Evolutionary conservation across 2,329 filamentous ascomycete genomes (phyloP), one percentile per base, ranked within the genome.

Genomic region (Thelonectria blattea): DNA sequence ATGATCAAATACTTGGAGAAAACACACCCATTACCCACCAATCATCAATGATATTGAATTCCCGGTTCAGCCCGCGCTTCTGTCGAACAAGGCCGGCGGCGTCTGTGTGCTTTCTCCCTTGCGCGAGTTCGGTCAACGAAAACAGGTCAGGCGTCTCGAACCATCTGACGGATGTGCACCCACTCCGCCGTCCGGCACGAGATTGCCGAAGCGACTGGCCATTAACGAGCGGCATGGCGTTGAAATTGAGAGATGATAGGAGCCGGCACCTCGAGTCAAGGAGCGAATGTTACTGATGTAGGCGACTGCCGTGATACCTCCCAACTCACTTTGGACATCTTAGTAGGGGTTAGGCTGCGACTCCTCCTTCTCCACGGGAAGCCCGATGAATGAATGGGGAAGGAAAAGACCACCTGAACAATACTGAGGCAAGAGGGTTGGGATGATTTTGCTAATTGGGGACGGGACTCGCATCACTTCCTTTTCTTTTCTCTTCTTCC

Each of bases 61-160:
- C 27, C 30, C n/a, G 18, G 20, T 46, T 47, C 30, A 18, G 48
- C 32, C 17, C 17, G 18, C 15, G n/a, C 18, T 8, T 27, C 14
- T 24, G 18, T 12, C 18, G 30, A 5, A 32, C 18, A 34, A 34
- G 7, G 24, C 41, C 12, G 20, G 34, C 24, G 14, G 34, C 24
- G 14, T 41, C 30, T 27, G 20, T 52, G 49, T 43, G 24, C n/a
- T n/a, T 20, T 24, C 30, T 54, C 32, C 20, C 27, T 14, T 18
- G 17, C 52, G 46, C 17, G 17, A 42, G 42, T 56, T 56, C 58
- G 58, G 58, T 56, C 45, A 60, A 49, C 52, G 45, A 47, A 55
- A 60, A 56, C 20, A 37, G 58, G 52, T 56, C 48, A 60, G 58
- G 58, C 58, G 58, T 37, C 52, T 60, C 41, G 39, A 52, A 55